Evolutionary conservation across 306 rosid genomes (phyloP).

Genomic region (Rosa persica): DNA sequence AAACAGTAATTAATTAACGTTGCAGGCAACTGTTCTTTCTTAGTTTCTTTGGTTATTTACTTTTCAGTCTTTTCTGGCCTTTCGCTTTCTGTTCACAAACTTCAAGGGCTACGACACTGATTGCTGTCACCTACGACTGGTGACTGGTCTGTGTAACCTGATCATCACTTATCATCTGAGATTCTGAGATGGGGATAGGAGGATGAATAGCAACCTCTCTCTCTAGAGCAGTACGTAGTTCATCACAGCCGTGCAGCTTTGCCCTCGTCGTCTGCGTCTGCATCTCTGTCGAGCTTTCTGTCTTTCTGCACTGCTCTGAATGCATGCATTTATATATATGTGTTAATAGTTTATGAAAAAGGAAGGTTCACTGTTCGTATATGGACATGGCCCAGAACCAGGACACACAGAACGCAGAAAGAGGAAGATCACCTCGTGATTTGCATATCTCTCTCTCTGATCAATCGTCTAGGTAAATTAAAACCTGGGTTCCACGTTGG

Average conservation of each 20-base stretch:
- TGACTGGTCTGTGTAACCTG: not conserved
- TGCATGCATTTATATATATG: not conserved
- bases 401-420: no score
- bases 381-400: not conserved
- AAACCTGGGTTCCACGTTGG: conserved; percentile 9
- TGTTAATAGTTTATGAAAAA: not conserved
- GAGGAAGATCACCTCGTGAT: not conserved
- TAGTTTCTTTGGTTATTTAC: not conserved
- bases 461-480: no score
- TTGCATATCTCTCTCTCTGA: no score
- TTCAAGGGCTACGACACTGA: not conserved
- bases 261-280: not conserved
- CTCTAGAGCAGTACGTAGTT: not conserved
- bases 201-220: not conserved
- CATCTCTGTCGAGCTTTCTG: not conserved
- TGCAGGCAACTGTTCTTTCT: not conserved
- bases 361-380: not conserved
- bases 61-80: not conserved
- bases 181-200: not conserved
- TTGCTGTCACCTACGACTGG: not conserved
- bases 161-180: not conserved
- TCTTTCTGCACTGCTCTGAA: not conserved
- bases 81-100: not conserved
- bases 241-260: not conserved
- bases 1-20: no score